Percentiles rank a stretch among this genome's conserved stretches.
phyloP scores from a whole-genome alignment of 345 rosid genomes.

The Corymbia maculata region DNA sequence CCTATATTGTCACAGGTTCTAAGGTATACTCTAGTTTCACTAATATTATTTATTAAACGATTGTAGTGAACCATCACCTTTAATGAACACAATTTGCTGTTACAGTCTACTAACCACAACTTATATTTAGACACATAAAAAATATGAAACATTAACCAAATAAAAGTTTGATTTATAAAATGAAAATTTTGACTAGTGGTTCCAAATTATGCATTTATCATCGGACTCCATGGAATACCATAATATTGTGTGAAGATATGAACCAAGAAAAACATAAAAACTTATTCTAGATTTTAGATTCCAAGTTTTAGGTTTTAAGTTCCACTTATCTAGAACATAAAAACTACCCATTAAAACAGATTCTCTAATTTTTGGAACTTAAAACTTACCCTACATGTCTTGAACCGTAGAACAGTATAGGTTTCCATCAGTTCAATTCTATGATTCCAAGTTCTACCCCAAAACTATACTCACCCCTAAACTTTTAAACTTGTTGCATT shows the following conservation, averaged over 20 bases:
- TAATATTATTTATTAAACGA: too few relatives aligned
- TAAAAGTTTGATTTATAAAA: too few relatives aligned
- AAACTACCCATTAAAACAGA: neutral
- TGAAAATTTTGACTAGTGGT: too few relatives aligned
- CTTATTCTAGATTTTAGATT: too few relatives aligned
- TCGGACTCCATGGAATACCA: neutral
- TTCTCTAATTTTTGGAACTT: too few relatives aligned
- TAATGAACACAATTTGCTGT: neutral
- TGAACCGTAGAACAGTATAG: neutral
- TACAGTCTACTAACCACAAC: too few relatives aligned
- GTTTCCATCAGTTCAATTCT: neutral
- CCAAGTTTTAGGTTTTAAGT: neutral
- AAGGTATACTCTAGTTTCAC: neutral
- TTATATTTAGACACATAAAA: neutral
- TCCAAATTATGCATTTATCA: neutral
- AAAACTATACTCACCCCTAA: neutral
- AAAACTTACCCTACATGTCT: neutral
- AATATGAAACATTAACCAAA: neutral
- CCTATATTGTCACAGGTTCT: too few relatives aligned
- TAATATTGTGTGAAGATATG: neutral
- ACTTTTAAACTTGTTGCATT: too few relatives aligned
- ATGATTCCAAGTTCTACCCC: neutral
- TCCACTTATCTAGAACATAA: accelerated
- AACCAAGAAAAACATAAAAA: neutral
- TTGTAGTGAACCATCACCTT: too few relatives aligned